These are phyloP conservation scores for Epichloe festucae DNA, from an alignment of 2,329 filamentous ascomycete genomes.

Conservation along the genomic window DNA sequence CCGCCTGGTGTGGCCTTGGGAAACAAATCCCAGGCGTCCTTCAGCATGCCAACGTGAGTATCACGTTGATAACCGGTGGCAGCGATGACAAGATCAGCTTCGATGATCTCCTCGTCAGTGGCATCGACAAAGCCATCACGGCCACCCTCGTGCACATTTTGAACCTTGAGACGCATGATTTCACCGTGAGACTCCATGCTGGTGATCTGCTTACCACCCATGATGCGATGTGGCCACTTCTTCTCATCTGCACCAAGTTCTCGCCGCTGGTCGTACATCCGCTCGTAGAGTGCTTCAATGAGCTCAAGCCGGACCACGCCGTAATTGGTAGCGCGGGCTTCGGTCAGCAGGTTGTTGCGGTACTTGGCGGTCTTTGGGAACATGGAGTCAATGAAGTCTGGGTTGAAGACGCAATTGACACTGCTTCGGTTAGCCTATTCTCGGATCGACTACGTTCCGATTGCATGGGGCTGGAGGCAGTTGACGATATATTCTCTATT, in stretches of 20 bases:
- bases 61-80: slow-evolving; percentile 78
- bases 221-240: slow-evolving; percentile 71
- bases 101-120: slow-evolving; percentile 44
- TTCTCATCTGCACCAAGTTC: slow-evolving; percentile 53
- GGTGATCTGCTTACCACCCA: slow-evolving; percentile 53
- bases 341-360: slow-evolving; percentile 46
- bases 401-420: slow-evolving; percentile 95
- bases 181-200: slow-evolving; percentile 41
- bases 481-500: not conserved
- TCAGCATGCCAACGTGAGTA: slow-evolving; percentile 66
- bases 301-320: slow-evolving; percentile 84
- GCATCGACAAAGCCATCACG: slow-evolving; percentile 26
- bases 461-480: not conserved
- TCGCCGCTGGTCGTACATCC: slow-evolving; percentile 75
- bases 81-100: slow-evolving; percentile 71
- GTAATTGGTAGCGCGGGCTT: slow-evolving; percentile 82
- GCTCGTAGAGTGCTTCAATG: slow-evolving; percentile 78
- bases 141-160: slow-evolving; percentile 27
- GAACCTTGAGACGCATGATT: slow-evolving; percentile 47
- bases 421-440: slow-evolving; percentile 25
- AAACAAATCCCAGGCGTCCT: slow-evolving; percentile 51
- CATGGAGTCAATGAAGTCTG: slow-evolving; percentile 64
- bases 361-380: slow-evolving; percentile 53
- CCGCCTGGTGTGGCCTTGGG: slow-evolving; percentile 30
- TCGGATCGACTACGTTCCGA: not conserved